phyloP scores from a whole-genome alignment of 2,329 filamentous ascomycete genomes.

The Apiospora koreana region DNA sequence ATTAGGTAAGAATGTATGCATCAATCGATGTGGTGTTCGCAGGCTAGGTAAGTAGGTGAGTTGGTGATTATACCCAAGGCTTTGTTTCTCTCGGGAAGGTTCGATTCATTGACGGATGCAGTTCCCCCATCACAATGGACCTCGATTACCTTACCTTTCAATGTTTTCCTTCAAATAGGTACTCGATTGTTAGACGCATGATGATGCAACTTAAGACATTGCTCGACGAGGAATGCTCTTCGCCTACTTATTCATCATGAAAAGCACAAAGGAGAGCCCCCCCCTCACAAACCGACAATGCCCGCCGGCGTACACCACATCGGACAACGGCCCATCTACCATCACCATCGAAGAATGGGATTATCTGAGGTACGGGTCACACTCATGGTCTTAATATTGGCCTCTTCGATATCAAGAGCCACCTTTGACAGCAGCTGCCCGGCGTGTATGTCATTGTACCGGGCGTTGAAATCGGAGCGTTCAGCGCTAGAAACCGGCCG shows the following conservation, averaged over 20 bases:
- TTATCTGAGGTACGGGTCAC: no score
- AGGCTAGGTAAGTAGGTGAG: no score
- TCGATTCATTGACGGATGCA: neutral
- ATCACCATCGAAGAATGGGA: no score
- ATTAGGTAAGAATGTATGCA: neutral
- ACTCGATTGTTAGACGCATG: neutral
- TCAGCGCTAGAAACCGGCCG: no score
- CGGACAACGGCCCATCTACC: no score
- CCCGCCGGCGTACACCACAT: no score
- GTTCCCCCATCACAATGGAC: neutral
- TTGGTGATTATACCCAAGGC: neutral
- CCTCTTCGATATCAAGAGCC: no score
- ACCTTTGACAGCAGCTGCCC: no score
- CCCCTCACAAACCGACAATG: no score
- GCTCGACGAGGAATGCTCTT: neutral
- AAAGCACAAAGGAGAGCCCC: neutral
- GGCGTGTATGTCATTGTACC: no score
- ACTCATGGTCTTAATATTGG: no score
- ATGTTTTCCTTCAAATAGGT: neutral
- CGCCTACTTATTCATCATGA: neutral
- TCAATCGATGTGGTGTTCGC: neutral
- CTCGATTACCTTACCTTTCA: neutral
- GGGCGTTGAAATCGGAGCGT: no score
- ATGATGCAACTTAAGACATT: conserved; percentile 5
- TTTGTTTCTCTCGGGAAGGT: neutral